Conservation (phyloP, 805 yeast genomes). For the Cephaloascus fragrans region DNA sequence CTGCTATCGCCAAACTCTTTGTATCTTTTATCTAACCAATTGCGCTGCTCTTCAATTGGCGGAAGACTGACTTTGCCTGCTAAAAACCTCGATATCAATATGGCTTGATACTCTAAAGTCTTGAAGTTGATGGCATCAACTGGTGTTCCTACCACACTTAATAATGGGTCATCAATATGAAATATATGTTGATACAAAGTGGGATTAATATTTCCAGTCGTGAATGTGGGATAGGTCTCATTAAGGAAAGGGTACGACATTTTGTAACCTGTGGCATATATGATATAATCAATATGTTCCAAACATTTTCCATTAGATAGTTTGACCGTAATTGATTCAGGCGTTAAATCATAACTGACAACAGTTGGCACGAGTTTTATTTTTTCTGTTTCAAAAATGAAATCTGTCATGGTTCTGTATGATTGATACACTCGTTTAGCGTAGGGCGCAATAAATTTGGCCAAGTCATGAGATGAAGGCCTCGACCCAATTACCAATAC, state of each 20-base stretch:
- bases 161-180: constrained; percentile 17
- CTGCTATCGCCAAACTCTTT: constrained; percentile 15
- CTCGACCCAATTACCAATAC: constrained; percentile 17
- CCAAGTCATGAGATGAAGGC: constrained; percentile 1
- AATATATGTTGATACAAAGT: constrained; percentile 23
- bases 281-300: constrained; percentile 9
- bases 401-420: not conserved
- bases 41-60: constrained; percentile 13
- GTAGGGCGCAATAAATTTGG: not conserved
- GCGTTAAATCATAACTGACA: constrained; percentile 7
- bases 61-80: constrained; percentile 21
- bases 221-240: constrained; percentile 11
- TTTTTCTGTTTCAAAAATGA: constrained; percentile 5
- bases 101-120: constrained; percentile 31
- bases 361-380: constrained; percentile 16
- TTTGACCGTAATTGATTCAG: constrained; percentile 7
- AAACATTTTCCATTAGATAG: constrained; percentile 11
- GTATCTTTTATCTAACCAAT: constrained; percentile 18
- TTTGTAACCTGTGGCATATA: constrained; percentile 16
- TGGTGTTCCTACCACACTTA: constrained; percentile 24
- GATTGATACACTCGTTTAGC: not conserved
- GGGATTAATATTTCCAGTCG: constrained; percentile 16
- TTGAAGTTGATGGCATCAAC: constrained; percentile 27
- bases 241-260: constrained; percentile 12
- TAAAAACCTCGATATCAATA: constrained; percentile 20